Evolutionary conservation across 1,284 basidiomycete species (phyloP), one percentile per base, ranked within the genome.

Genomic region (Meripilus lineatus): DNA sequence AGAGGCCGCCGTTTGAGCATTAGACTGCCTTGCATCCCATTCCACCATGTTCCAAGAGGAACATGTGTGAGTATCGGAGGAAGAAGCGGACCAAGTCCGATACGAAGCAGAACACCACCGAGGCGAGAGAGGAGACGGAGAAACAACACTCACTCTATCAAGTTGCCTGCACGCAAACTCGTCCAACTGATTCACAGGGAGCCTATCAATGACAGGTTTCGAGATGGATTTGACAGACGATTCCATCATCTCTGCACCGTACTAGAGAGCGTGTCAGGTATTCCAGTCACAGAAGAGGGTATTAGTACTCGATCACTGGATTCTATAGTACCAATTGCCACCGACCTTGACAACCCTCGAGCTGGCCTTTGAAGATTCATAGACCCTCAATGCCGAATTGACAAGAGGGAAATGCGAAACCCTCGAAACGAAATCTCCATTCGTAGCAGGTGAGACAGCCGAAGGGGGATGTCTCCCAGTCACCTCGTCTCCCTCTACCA

Each of bases 171-270:
- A 89, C 2, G 90, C 91, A 63, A 93, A 93, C 49, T 89, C 88
- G 53, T 93, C 91, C n/a, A 92, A 67, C 57, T 84, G 82, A 48
- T 79, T 81, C 44, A 79, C 83, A 33, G 78, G 88, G 0, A 93
- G 69, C 35, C 85, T 78, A 50, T 86, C 79, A 46, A 91, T 86
- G 39, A 93, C 89, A n/a, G 91, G 90, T 7, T 81, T 72, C 10
- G 89, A 91, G 41, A 93, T 82, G 23, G 84, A 76, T 62, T 85
- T 89, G 43, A 94, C 80, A 33, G 85, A 84, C 2, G 82, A 88
- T 64, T 93, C 91, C 68, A 93, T 81, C 71, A 93, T 85, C 60
- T 86, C 86, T 17, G 87, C 90, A 45, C 90, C 88, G 59, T 91
- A 92, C 88, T 91, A 52, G 30, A 21, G 32, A 22, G 15, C 41